Evolutionary conservation across 805 yeast genomes (phyloP).

Genomic region (Saturnispora kantuleensis): DNA sequence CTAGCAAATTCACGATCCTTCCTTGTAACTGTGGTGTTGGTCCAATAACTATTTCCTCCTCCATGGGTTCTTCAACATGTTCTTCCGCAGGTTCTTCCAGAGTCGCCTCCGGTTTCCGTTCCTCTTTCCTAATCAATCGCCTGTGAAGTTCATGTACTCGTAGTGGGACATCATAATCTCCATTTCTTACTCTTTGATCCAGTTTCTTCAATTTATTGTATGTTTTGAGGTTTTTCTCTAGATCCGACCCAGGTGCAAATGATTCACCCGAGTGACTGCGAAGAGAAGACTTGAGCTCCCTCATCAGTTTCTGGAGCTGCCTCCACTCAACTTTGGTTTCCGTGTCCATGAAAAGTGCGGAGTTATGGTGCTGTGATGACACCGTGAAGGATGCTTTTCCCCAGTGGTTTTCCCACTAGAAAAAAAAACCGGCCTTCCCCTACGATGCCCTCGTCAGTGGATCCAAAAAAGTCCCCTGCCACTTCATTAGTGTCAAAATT

Average conservation of each 20-base stretch:
- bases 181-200: neutral
- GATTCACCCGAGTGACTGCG: constrained; percentile 9
- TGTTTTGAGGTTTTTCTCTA: constrained; percentile 5
- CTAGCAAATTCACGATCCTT: constrained; percentile 63
- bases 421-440: no score
- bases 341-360: neutral
- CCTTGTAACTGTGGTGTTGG: constrained; percentile 88
- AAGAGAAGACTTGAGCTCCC: constrained; percentile 4
- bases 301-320: neutral
- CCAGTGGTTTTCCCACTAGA: no score
- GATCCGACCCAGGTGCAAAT: constrained; percentile 1
- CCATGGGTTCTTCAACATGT: constrained; percentile 10
- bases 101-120: no score
- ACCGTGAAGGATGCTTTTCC: no score
- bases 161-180: neutral
- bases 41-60: constrained; percentile 40
- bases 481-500: no score
- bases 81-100: constrained; percentile 7
- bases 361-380: no score
- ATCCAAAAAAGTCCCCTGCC: no score
- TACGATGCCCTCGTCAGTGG: no score
- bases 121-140: neutral
- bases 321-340: neutral
- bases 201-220: constrained; percentile 10
- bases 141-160: neutral